Evolutionary conservation across 2,329 filamentous ascomycete species (phyloP), one percentile per base, ranked within the genome.

Genomic region (Balansia obtecta): DNA sequence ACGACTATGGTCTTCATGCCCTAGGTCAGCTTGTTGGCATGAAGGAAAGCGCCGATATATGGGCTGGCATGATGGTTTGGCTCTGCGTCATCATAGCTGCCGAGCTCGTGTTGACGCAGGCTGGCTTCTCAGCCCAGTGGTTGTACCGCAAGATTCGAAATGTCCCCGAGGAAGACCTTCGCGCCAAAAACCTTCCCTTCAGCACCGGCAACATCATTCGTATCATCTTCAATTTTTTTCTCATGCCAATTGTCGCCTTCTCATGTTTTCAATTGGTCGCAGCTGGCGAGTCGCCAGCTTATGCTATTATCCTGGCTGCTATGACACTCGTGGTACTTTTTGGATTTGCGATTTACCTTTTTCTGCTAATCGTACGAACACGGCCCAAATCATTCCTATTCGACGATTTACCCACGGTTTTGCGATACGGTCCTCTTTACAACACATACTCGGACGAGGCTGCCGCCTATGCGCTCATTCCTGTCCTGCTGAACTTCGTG

Each of bases 401-500:
- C 64, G 93, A 98, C 66, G 89, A 97, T 61, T 74, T 98, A 46
- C 82, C 88, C 7, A 96, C 88, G 0, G 82, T 97, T 9, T 74
- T 98, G 2, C 76, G 88, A 1, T 97, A 95, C 59, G 93, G 93
- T 0, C 88, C 93, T 5, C 73, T 98, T 8, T 98, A 98, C 68
- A 98, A 98, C 68, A 98, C 93, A 0, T 97, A 95, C 65, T 93
- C 87, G 22, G 93, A 98, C 64, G 86, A 91, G 63, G 88, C 89
- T 0, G 88, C 91, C 8, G 83, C 88, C 0, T 98, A 95, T 65
- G 89, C 91, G 7, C 75, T 95, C 41, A 82, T 96, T 18, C 90
- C 91, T 1, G 81, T 95, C 15, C 71, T 94, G 34, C 73, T 97
- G 52, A 95, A 86, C 4, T 82, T 95, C 61, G 71, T 95, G 52